These are phyloP conservation scores for Pichia sp. DNA, from an alignment of 1,139 yeast species.

Conservation along the genomic window DNA sequence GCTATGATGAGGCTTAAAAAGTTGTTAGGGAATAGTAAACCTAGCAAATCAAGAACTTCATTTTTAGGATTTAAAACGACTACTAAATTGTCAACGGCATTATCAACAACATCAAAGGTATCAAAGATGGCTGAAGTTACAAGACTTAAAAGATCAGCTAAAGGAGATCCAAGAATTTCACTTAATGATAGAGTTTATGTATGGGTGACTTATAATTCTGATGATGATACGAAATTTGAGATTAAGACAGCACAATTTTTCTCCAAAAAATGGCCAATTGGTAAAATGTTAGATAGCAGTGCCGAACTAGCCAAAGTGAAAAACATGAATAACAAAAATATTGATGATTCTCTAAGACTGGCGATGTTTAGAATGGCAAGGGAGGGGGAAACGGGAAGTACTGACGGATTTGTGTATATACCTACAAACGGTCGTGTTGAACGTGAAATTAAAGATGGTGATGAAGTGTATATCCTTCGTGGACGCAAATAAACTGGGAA, in stretches of 20 bases:
- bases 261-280: slow-evolving; percentile 61
- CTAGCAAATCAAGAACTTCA: slow-evolving; percentile 18
- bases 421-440: slow-evolving; percentile 40
- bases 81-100: background rate
- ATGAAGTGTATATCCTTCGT: slow-evolving; percentile 51
- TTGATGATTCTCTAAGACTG: slow-evolving; percentile 37
- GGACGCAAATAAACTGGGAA: slow-evolving; percentile 37
- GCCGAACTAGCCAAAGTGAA: slow-evolving; percentile 49
- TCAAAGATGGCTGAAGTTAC: slow-evolving; percentile 33
- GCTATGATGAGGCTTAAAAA: slow-evolving; percentile 17
- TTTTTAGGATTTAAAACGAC: background rate
- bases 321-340: slow-evolving; percentile 51
- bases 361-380: slow-evolving; percentile 38
- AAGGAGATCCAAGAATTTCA: slow-evolving; percentile 61
- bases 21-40: slow-evolving; percentile 7
- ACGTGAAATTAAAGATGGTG: slow-evolving; percentile 44
- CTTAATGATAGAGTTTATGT: slow-evolving; percentile 54
- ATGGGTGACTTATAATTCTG: slow-evolving; percentile 45
- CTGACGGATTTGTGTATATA: slow-evolving; percentile 30
- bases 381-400: slow-evolving; percentile 22
- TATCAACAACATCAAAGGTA: background rate
- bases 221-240: slow-evolving; percentile 26
- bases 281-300: slow-evolving; percentile 67
- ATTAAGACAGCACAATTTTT: slow-evolving; percentile 22
- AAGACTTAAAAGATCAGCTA: slow-evolving; percentile 47